Percentiles rank a stretch among this genome's conserved stretches.
Evolutionary conservation across 768 basidiomycete genomes (phyloP).

Genomic region (Nevesoporus exiguus): DNA sequence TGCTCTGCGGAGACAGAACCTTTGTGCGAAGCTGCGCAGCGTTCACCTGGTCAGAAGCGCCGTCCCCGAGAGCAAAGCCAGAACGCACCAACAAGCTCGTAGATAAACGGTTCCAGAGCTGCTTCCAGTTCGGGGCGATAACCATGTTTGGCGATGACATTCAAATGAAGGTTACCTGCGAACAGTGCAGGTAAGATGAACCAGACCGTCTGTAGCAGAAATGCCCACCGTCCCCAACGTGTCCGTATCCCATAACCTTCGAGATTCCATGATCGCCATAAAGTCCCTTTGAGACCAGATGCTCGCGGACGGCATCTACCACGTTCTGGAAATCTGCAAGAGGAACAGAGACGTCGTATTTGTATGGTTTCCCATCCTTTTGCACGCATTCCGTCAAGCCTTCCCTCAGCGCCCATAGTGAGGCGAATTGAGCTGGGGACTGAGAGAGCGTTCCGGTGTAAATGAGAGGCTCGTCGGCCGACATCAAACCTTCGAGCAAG

Average conservation of each 20-base stretch:
- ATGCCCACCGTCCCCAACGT: conserved; percentile 88
- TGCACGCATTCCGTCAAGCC: conserved; percentile 88
- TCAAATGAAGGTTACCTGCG: conserved; percentile 89
- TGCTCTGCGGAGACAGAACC: conserved; percentile 98
- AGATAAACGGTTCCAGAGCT: conserved; percentile 92
- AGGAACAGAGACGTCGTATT: conserved; percentile 94
- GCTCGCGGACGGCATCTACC: conserved; percentile 76
- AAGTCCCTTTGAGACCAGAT: conserved; percentile 64
- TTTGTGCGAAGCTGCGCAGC: conserved; percentile 56
- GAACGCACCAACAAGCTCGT: conserved; percentile 78
- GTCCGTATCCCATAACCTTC: conserved; percentile 90
- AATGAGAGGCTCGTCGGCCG: conserved; percentile 70
- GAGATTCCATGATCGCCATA: conserved; percentile 72
- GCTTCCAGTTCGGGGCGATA: conserved; percentile 83
- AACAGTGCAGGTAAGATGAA: conserved; percentile 1
- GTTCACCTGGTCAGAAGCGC: conserved; percentile 1
- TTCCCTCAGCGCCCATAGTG: conserved; percentile 90
- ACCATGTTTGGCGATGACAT: conserved; percentile 70
- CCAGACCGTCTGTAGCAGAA: background rate
- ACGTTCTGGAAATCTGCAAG: conserved; percentile 82
- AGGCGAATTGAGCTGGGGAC: conserved; percentile 82
- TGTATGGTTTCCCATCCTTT: conserved; percentile 94
- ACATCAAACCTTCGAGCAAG: conserved; percentile 75
- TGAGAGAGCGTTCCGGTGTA: conserved; percentile 91
- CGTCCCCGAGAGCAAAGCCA: background rate